Percentiles rank a stretch among this genome's conserved stretches.
These are phyloP conservation scores for Ramaria sp. DNA, from an alignment of 768 basidiomycete genomes.

Conservation along the genomic window DNA sequence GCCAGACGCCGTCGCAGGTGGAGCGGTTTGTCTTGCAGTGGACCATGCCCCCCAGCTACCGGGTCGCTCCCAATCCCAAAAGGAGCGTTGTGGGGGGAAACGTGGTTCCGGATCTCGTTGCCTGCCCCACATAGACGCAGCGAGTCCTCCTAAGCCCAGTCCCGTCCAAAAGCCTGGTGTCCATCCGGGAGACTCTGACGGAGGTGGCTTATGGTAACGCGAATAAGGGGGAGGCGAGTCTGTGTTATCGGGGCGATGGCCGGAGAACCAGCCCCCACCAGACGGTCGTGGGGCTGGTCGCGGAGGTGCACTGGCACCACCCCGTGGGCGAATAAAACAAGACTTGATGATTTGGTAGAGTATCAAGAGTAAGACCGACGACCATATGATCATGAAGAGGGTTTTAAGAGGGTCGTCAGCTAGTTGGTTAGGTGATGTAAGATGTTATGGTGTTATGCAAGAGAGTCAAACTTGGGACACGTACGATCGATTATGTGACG, in stretches of 20 bases:
- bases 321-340: conserved; percentile 25
- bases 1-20: conserved; percentile 16
- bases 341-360: conserved; percentile 49
- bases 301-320: conserved; percentile 19
- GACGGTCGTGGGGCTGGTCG: conserved; percentile 22
- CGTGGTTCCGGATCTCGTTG: conserved; percentile 19
- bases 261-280: conserved; percentile 40
- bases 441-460: neutral
- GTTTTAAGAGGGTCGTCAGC: conserved; percentile 36
- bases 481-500: neutral
- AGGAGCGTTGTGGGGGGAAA: conserved; percentile 30
- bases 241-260: conserved; percentile 25
- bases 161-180: conserved; percentile 83
- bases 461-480: neutral
- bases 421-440: conserved; percentile 19
- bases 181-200: conserved; percentile 35
- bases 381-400: conserved; percentile 48
- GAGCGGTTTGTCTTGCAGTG: conserved; percentile 11
- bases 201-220: conserved; percentile 15
- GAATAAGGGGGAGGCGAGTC: conserved; percentile 44
- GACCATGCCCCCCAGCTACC: conserved; percentile 7
- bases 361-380: conserved; percentile 38
- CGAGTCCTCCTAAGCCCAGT: conserved; percentile 60
- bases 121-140: conserved; percentile 25
- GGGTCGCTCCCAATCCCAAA: conserved; percentile 17